These are phyloP conservation scores for Colletotrichum sp. DNA, from an alignment of 2,329 filamentous ascomycete genomes.

Conservation along the genomic window DNA sequence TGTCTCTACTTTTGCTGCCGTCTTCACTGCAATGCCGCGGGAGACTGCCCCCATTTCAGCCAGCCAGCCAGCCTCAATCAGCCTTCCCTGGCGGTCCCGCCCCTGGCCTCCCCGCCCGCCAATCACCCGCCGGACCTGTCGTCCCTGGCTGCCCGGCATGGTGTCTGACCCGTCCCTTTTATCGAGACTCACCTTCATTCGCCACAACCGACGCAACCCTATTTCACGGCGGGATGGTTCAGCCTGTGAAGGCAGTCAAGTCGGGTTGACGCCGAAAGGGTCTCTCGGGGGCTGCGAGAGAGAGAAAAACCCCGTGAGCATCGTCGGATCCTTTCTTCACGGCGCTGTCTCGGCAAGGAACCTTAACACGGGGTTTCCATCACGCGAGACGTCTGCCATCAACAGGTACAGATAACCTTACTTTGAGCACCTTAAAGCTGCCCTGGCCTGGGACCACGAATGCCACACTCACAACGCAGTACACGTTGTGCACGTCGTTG, in stretches of 20 bases:
- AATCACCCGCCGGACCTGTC: neutral
- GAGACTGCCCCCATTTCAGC: neutral
- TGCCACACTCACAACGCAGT: neutral
- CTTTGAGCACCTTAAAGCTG: neutral
- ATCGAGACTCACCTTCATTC: neutral
- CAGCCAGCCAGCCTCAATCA: constrained; percentile 1
- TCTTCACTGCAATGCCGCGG: neutral
- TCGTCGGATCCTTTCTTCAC: neutral
- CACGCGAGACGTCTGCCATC: neutral
- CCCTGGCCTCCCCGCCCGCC: neutral
- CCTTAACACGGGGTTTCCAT: neutral
- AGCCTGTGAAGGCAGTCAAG: neutral
- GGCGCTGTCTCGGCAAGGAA: neutral
- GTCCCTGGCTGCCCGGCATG: neutral
- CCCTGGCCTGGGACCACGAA: neutral
- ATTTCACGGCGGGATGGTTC: neutral
- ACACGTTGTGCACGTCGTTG: neutral
- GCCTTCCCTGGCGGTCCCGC: neutral
- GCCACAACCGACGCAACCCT: neutral
- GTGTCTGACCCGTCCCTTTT: neutral
- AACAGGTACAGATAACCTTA: neutral
- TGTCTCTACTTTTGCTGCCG: neutral
- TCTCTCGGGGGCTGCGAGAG: neutral
- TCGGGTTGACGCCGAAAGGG: neutral
- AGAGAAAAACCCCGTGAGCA: neutral